A percentile compares a stretch with the other conserved stretches of the same genome.
Evolutionary conservation across 2,329 filamentous ascomycete species (phyloP).

Genomic region (Penicillium corylophilum): DNA sequence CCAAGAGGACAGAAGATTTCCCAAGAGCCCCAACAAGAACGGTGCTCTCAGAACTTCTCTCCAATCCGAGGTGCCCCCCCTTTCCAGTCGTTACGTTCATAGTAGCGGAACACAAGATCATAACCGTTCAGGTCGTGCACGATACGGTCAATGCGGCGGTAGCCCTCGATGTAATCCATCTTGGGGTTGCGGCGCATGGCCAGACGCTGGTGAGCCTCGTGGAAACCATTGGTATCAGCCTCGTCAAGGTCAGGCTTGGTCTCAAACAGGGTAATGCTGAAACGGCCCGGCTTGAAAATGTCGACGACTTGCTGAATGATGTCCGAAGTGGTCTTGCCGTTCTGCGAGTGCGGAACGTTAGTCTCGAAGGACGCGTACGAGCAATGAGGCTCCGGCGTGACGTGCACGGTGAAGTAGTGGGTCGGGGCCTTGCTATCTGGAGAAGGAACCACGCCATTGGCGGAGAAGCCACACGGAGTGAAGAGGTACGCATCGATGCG

Average conservation of each 20-base stretch:
- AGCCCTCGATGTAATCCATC: slow-evolving; percentile 80
- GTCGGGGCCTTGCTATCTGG: slow-evolving; percentile 60
- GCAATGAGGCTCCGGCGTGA: slow-evolving; percentile 94
- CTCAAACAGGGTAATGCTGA: slow-evolving; percentile 95
- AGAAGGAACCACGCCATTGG: slow-evolving; percentile 90
- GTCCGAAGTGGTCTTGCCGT: slow-evolving; percentile 81
- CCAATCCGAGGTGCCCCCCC: slow-evolving; percentile 63
- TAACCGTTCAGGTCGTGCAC: slow-evolving; percentile 98
- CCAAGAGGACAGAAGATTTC: slow-evolving; percentile 6
- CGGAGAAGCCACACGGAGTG: slow-evolving; percentile 93
- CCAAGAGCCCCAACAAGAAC: background rate
- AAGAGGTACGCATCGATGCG: slow-evolving; percentile 96
- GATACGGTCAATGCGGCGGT: slow-evolving; percentile 86
- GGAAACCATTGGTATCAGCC: slow-evolving; percentile 29
- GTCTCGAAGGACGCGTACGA: slow-evolving; percentile 98
- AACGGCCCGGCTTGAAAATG: slow-evolving; percentile 97
- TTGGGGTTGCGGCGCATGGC: slow-evolving; percentile 47
- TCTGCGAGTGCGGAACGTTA: slow-evolving; percentile 88
- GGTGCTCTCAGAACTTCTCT: slow-evolving; percentile 41
- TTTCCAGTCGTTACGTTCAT: slow-evolving; percentile 82
- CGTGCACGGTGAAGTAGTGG: slow-evolving; percentile 98
- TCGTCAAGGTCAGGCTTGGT: slow-evolving; percentile 63
- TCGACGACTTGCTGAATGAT: slow-evolving; percentile 90
- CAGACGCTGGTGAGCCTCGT: slow-evolving; percentile 42
- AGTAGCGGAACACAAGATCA: slow-evolving; percentile 94